Evolutionary conservation across 106 monocot species (phyloP), one percentile per base, ranked within the genome.

Genomic region (Chionographis japonica): DNA sequence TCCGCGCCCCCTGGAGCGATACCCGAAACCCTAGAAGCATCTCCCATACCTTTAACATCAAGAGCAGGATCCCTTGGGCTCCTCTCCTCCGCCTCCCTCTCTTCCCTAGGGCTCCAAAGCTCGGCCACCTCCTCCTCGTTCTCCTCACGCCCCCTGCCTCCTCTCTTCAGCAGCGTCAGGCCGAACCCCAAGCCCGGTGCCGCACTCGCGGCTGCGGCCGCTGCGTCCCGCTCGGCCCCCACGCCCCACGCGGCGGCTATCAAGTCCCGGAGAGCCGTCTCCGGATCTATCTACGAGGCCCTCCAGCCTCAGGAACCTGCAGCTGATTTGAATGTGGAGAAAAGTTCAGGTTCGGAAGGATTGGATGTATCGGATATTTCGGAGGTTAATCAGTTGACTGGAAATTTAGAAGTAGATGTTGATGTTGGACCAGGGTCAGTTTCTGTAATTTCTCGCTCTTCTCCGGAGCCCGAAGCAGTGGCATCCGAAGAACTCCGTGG

Each of bases 171-270:
- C 4, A 63, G 86, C 43, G 72, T 97, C 19, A 59, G 76, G 56
- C 75, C 84, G 18, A 92, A 81, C 63, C 83, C 83, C 37, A 87
- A 81, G 66, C 90, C 85, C 4, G 97, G 97, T 9, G 92, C 92
- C 1, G 97, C 97, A 0, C 85, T 98, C 18, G 97, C 97, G 3
- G 97, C 92, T 1, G 97, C 97, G 1, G 83, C 81, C 10, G 97
- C 97, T 1, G 89, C 97, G 8, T 92, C 97, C 15, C 77, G 97
- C 9, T 73, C 84, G 4, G 65, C 88, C 40, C 77, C 81, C 4
- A 83, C 91, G 10, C 90, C 91, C 4, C 91, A 95, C 58, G 85
- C 91, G 0, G 86, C 77, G 40, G 82, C 84, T 20, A 92, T 97
- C 77, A 90, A 85, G 85, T 85, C 61, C 52, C 70, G 80, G 67